These are phyloP conservation scores for Saccharomycopsis amapae DNA, from an alignment of 805 yeast genomes.

Conservation along the genomic window DNA sequence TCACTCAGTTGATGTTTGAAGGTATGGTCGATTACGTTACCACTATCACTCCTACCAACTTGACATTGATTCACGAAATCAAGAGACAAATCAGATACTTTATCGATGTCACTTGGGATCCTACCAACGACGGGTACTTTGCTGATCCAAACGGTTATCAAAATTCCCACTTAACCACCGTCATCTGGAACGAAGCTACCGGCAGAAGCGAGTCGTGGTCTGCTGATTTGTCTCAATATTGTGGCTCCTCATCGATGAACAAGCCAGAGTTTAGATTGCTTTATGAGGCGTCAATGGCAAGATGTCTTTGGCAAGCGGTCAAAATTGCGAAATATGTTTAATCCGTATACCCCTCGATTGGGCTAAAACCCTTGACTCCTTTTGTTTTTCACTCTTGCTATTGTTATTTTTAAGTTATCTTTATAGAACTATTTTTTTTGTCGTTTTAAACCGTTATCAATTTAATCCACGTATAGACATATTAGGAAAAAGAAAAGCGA, in stretches of 20 bases:
- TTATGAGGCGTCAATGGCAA: conserved; percentile 7
- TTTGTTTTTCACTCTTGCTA: too few species aligned
- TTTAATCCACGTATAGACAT: too few species aligned
- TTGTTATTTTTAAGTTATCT: too few species aligned
- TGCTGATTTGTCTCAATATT: conserved; percentile 5
- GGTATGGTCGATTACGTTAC: conserved; percentile 63
- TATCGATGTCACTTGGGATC: conserved; percentile 6
- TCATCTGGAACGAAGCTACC: conserved; percentile 4
- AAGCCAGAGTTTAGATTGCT: conserved; percentile 1
- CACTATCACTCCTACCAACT: neutral
- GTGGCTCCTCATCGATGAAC: neutral
- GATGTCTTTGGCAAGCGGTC: conserved; percentile 15
- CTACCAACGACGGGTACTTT: conserved; percentile 10
- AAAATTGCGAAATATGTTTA: too few species aligned
- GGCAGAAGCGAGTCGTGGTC: neutral
- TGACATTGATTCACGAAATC: neutral
- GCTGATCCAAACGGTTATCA: conserved; percentile 1
- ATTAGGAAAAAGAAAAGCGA: too few species aligned
- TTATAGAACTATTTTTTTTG: too few species aligned
- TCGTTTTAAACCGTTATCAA: too few species aligned
- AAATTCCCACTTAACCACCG: conserved; percentile 7
- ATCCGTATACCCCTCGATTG: too few species aligned
- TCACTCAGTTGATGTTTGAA: conserved; percentile 56
- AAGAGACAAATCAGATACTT: conserved; percentile 3
- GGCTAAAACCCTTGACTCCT: too few species aligned